A percentile compares a stretch with the other conserved stretches of the same genome.
Evolutionary conservation across 192 early-diverging fungal species (phyloP).

Genomic region (Lunasporangiospora selenospora): DNA sequence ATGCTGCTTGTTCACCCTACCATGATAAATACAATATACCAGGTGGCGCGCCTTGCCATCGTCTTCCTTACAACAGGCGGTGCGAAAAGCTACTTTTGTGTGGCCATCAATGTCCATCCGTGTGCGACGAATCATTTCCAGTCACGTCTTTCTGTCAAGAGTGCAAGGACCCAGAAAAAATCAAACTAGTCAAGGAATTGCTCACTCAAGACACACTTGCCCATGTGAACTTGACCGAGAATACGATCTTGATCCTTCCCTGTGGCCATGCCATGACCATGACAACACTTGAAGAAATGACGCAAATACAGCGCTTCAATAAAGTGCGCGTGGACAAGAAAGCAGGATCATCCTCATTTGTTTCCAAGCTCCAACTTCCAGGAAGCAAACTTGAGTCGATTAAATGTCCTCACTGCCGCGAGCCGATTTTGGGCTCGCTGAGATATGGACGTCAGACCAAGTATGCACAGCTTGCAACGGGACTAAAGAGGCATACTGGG

Average conservation of each 20-base stretch:
- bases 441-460: slow-evolving; percentile 50
- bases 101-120: slow-evolving; percentile 53
- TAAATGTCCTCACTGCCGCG: slow-evolving; percentile 52
- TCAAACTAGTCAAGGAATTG: slow-evolving; percentile 29
- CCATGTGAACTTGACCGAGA: slow-evolving; percentile 51
- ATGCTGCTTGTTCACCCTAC: slow-evolving; percentile 52
- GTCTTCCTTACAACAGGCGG: slow-evolving; percentile 62
- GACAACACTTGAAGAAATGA: slow-evolving; percentile 55
- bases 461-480: slow-evolving; percentile 28
- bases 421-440: slow-evolving; percentile 41
- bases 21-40: slow-evolving; percentile 50
- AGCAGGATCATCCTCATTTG: slow-evolving; percentile 2
- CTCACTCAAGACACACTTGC: slow-evolving; percentile 31
- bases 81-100: slow-evolving; percentile 54
- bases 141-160: slow-evolving; percentile 33
- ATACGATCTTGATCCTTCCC: slow-evolving; percentile 50
- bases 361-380: slow-evolving; percentile 15
- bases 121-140: slow-evolving; percentile 56
- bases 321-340: not conserved
- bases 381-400: slow-evolving; percentile 16
- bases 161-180: slow-evolving; percentile 31
- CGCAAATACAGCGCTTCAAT: slow-evolving; percentile 54
- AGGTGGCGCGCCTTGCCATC: slow-evolving; percentile 62
- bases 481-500: slow-evolving; percentile 28
- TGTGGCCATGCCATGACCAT: slow-evolving; percentile 64